Base-by-base conservation (phyloP, 768 basidiomycete species). In the Lactifluus volemus region DNA sequence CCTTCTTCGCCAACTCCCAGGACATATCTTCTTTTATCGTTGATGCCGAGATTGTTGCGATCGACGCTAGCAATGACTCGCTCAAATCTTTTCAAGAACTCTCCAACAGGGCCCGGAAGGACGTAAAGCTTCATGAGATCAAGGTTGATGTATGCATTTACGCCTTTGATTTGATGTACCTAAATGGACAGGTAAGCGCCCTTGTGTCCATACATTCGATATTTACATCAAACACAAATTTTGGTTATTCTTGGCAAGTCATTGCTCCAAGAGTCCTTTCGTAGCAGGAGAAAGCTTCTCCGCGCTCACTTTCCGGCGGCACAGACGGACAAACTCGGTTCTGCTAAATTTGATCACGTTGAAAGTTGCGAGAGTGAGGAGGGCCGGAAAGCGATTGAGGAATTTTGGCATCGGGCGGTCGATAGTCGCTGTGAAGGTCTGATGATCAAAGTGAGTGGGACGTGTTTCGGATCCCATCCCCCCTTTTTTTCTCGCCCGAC, bases 161-260 rank as follows among this genome's bases (percentile, higher is more conserved):
- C 71, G 86, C 82, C 0, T 97, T 96, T 71, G 94, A 97, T 74
- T 67, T 96, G 61, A 89, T 97, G 90, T 84, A 85, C 68, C 75
- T 92, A 50, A 85, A 96, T 71, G 86, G 82, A 61, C 73, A 85
- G 75, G 94, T 91, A 63, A 72, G 83, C 65, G 69, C 34, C 36
- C 65, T 59, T 60, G 51, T 55, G 49, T 57, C 42, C 39, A 60
- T 39, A 12, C 17, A 19, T 48, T 38, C 36, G 39, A 44, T 58
- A 58, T 42, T 63, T 50, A 47, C 56, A 48, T 30, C 66, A 45
- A 45, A 53, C n/a, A 36, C 53, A 53, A 36, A 25, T 25, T 49
- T 51, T 49, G 32, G 56, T 61, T 51, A 66, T 55, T 42, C 41
- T 49, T 41, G 60, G 15, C 64, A 94, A 25, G 91, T 73, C 84